Conservation (phyloP, 2,329 filamentous ascomycete genomes). For the Truncatella angustata region DNA sequence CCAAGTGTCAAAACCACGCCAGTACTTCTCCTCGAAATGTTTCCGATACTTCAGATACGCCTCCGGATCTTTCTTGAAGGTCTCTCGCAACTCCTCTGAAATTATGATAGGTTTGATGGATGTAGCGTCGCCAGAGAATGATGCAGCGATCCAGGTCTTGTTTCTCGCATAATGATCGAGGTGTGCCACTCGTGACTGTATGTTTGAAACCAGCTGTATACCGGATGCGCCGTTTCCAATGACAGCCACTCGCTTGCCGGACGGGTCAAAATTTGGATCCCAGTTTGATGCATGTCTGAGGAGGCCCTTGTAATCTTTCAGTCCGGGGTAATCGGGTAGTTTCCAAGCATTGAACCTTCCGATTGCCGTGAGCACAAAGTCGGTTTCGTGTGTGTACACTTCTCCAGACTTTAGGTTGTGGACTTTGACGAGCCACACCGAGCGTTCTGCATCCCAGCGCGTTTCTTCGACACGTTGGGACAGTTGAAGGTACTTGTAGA, state of each 20-base stretch:
- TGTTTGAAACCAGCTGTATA: slow-evolving; percentile 53
- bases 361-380: slow-evolving; percentile 62
- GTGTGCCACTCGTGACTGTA: slow-evolving; percentile 46
- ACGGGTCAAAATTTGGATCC: slow-evolving; percentile 49
- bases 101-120: slow-evolving; percentile 56
- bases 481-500: slow-evolving; percentile 58
- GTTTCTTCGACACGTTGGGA: slow-evolving; percentile 53
- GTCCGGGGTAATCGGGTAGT: slow-evolving; percentile 59
- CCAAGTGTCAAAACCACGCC: slow-evolving; percentile 52
- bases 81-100: slow-evolving; percentile 48
- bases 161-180: slow-evolving; percentile 66
- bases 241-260: slow-evolving; percentile 51
- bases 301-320: slow-evolving; percentile 51
- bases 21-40: slow-evolving; percentile 59
- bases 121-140: slow-evolving; percentile 55
- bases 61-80: slow-evolving; percentile 57
- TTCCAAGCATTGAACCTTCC: slow-evolving; percentile 67
- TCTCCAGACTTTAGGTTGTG: slow-evolving; percentile 36
- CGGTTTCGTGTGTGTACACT: slow-evolving; percentile 44
- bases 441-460: slow-evolving; percentile 50
- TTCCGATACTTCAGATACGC: slow-evolving; percentile 61
- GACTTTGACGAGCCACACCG: slow-evolving; percentile 55
- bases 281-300: slow-evolving; percentile 62
- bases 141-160: slow-evolving; percentile 66
- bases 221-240: slow-evolving; percentile 65